phyloP scores from a whole-genome alignment of 305 asterid genomes.

The Ilex paraguariensis region DNA sequence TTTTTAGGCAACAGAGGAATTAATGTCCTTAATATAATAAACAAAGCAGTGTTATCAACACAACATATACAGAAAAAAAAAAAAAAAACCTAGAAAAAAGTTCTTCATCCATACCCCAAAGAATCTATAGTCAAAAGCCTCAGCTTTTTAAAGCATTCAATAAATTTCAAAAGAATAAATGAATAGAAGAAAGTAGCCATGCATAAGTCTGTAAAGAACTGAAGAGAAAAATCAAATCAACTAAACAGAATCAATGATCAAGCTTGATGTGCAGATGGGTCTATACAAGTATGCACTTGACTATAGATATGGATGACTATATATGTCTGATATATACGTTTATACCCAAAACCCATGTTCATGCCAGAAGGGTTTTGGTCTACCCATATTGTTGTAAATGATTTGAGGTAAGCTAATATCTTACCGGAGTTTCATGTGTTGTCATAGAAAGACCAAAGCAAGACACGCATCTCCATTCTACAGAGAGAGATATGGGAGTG shows the following conservation, averaged over 20 bases:
- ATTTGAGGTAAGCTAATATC: slow-evolving; percentile 7
- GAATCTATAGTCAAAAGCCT: slow-evolving; percentile 2
- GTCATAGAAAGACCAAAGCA: slow-evolving; percentile 13
- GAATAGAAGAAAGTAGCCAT: neutral
- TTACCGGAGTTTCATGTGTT: slow-evolving; percentile 19
- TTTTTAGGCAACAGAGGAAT: no score
- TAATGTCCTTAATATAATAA: neutral
- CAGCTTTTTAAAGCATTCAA: slow-evolving; percentile 10
- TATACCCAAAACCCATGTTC: no score
- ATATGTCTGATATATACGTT: neutral
- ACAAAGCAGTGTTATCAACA: neutral
- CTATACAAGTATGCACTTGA: no score
- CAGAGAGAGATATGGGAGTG: slow-evolving; percentile 14
- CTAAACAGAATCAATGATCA: no score
- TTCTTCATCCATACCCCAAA: no score
- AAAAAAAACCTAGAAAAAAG: no score
- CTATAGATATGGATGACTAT: no score
- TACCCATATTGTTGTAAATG: no score
- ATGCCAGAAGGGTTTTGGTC: no score
- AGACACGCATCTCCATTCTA: slow-evolving; percentile 14
- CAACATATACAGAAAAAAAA: no score
- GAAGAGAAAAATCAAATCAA: neutral
- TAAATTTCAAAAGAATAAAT: neutral
- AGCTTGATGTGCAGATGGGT: no score
- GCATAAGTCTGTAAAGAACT: neutral